Base-by-base conservation (phyloP, 1,139 yeast genomes). In the Hemisphaericaspora xylofermentans region DNA sequence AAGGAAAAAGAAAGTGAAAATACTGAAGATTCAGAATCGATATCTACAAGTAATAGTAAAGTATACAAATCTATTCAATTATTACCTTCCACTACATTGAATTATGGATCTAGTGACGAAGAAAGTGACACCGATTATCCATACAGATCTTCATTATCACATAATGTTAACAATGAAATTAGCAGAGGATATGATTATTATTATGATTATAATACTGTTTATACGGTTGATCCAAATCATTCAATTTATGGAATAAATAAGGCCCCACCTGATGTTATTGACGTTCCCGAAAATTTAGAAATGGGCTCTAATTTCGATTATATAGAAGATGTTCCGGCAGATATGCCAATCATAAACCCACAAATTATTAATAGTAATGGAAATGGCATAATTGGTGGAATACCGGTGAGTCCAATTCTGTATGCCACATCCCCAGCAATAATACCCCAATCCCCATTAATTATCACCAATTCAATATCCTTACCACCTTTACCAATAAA, bases 161-260 rank as follows among this genome's bases (percentile, higher is more conserved):
- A 86, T 62, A 84, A 85, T 59, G 83, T 85, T 28, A 78, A 80
- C 53, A 80, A 87, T 45, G 75, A 80, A 47, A 61, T 64, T 32
- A 66, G 69, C 46, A 75, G 94, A 63, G 93, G 95, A 37, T 83
- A 82, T 57, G 89, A 85, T 58, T 85, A 87, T 66, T 82, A 83
- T 58, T 89, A 89, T 59, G 96, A 89, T 63, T 88, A 88, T 62
- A 88, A 87, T 57, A 77, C 93, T 1, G 96, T 88, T 16, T 88
- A 85, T 57, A 76, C 81, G 3, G 76, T 71, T 29, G 80, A 79
- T 50, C 77, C 78, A 16, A 66, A 76, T 45, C 76, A 78, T 45
- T 66, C 73, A 4, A 60, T 69, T 10, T 68, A 64, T 48, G 71
- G 71, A 1, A 51, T 44, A 29, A 51, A 54, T 34, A 46, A 51